Evolutionary conservation across 352 stramenopile species (phyloP), one percentile per base, ranked within the genome.

Genomic region (Phytophthora ohioensis): DNA sequence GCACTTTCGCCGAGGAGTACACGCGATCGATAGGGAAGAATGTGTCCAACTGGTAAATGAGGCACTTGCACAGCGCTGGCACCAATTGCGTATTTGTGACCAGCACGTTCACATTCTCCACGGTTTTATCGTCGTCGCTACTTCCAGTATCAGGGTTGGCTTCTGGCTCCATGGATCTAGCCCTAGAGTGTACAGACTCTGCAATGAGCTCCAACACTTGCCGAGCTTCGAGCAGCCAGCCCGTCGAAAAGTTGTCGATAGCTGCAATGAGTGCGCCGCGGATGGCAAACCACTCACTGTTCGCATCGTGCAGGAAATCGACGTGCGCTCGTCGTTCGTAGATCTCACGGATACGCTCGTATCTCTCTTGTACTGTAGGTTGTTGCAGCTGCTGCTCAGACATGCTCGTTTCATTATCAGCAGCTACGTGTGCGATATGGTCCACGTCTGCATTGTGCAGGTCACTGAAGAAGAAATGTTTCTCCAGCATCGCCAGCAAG

Each of bases 21-120:
- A 95, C 74, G 6, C 57, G 72, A 32, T 93, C 88, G 48, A 93
- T 91, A 4, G 85, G 82, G 57, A 95, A 95, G 52, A 84, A 92
- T 27, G 73, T 34, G 57, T 95, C 83, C 41, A 95, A 73, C 47
- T 88, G 72, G 70, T 95, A 95, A 68, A 95, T 91, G 31, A 95
- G 74, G 56, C 84, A 93, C 71, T 95, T 95, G 75, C 88, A 95
- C 36, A 95, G 71, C 47, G 86, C 88, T 21, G 88, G 88, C 38
- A 89, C 84, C 12, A 95, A 71, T 57, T 93, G 88, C 31, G 88
- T 91, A 70, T 95, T 95, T 57, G 88, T 95, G 30, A 95, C 88
- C 56, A 95, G 70, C 15, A 95, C 75, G 52, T 95, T 95, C 35
- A 91, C 69, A 38, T 88, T 81, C 60, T 90, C 81, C 43, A 85